phyloP scores from a whole-genome alignment of 257 asterid species.

The Hygrophila difformis region DNA sequence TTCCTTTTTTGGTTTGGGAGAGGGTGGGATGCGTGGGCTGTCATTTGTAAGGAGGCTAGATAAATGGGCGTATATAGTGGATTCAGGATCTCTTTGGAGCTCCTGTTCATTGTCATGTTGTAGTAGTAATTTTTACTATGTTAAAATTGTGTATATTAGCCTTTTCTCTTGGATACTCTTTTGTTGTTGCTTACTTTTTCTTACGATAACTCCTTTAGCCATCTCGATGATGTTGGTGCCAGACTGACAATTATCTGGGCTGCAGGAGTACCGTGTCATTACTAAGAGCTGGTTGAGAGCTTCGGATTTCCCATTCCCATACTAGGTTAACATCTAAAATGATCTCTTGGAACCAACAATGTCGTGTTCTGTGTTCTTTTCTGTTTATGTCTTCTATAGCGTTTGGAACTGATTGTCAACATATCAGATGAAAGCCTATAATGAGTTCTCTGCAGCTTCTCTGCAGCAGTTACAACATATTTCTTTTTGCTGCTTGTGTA shows the following conservation, averaged over 20 bases:
- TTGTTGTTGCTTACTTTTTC: too few relatives aligned
- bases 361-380: constrained; percentile 13
- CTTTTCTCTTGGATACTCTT: too few relatives aligned
- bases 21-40: too few relatives aligned
- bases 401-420: neutral
- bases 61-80: too few relatives aligned
- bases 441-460: neutral
- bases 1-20: too few relatives aligned
- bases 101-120: too few relatives aligned
- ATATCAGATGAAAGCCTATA: neutral
- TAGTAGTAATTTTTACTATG: too few relatives aligned
- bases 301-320: constrained; percentile 29
- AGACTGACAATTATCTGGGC: constrained; percentile 45
- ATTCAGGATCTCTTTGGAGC: too few relatives aligned
- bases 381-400: neutral
- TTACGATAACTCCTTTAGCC: too few relatives aligned
- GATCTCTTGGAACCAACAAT: constrained; percentile 33
- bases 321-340: constrained; percentile 44
- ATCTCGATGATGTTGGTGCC: too few relatives aligned
- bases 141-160: too few relatives aligned
- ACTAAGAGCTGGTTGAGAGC: constrained; percentile 65
- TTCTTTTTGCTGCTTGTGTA: neutral
- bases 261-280: constrained; percentile 49
- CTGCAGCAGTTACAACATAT: neutral
- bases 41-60: too few relatives aligned